Evolutionary conservation across 1,139 yeast genomes (phyloP).

Genomic region (Kluyveromyces sp.): DNA sequence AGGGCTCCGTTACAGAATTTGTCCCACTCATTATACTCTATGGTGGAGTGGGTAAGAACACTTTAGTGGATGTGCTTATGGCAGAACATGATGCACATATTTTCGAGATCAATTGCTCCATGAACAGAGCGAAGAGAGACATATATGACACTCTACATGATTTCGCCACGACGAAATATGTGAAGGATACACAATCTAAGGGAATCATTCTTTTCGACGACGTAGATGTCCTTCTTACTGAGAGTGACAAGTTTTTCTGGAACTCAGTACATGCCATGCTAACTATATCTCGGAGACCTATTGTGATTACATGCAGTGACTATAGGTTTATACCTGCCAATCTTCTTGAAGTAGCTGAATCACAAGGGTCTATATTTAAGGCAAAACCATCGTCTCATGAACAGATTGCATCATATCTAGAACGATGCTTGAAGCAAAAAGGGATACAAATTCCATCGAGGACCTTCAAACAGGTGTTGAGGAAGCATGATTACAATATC

Average conservation of each 20-base stretch:
- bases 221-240: slow-evolving; percentile 74
- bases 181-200: slow-evolving; percentile 49
- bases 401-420: slow-evolving; percentile 27
- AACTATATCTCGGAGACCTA: slow-evolving; percentile 66
- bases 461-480: slow-evolving; percentile 35
- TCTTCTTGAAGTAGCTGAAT: slow-evolving; percentile 41
- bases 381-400: slow-evolving; percentile 25
- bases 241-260: slow-evolving; percentile 76
- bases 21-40: slow-evolving; percentile 60
- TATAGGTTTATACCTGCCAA: slow-evolving; percentile 46
- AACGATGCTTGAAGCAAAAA: slow-evolving; percentile 35
- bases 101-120: slow-evolving; percentile 74
- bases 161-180: slow-evolving; percentile 76
- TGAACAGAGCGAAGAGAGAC: slow-evolving; percentile 65
- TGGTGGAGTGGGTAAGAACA: slow-evolving; percentile 74
- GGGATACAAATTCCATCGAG: slow-evolving; percentile 36
- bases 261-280: slow-evolving; percentile 57
- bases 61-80: slow-evolving; percentile 64
- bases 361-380: slow-evolving; percentile 37
- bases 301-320: slow-evolving; percentile 68
- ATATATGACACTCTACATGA: slow-evolving; percentile 62
- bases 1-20: slow-evolving; percentile 32
- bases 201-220: slow-evolving; percentile 80
- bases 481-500: slow-evolving; percentile 41
- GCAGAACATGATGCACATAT: slow-evolving; percentile 62